phyloP scores from a whole-genome alignment of 306 rosid genomes.

The Benincasa hispida region DNA sequence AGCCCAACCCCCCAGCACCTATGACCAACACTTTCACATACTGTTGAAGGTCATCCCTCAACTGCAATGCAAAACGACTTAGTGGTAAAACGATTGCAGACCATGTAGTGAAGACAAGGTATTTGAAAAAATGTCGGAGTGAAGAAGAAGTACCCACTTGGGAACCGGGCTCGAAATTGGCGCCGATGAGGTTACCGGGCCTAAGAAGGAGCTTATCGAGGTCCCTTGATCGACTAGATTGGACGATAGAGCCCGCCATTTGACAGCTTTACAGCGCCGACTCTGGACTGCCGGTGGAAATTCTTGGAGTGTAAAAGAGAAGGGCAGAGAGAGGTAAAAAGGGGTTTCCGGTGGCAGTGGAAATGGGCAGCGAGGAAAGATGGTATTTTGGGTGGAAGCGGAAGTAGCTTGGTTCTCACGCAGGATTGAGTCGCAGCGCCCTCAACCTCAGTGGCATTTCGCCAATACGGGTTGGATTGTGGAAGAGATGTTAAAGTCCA shows the following conservation, averaged over 20 bases:
- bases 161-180: constrained; percentile 66
- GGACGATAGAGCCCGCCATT: constrained; percentile 33
- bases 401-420: constrained; percentile 6
- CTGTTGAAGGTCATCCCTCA: constrained; percentile 59
- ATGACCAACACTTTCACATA: constrained; percentile 66
- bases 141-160: constrained; percentile 24
- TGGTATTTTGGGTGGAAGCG: not conserved
- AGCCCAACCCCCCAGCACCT: constrained; percentile 89
- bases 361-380: not conserved
- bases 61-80: constrained; percentile 15
- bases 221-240: constrained; percentile 65
- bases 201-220: constrained; percentile 87
- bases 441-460: not conserved
- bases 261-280: not conserved
- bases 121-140: not conserved
- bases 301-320: not conserved
- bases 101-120: not conserved
- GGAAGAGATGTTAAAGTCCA: not conserved
- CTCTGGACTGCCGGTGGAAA: not conserved
- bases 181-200: constrained; percentile 64
- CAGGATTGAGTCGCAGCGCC: not conserved
- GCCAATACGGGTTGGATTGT: not conserved
- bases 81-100: not conserved
- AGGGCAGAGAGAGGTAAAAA: not conserved
- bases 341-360: not conserved